Evolutionary conservation across 2,329 filamentous ascomycete genomes (phyloP), one percentile per base, ranked within the genome.

Genomic region (Aureobasidium mangrovei): DNA sequence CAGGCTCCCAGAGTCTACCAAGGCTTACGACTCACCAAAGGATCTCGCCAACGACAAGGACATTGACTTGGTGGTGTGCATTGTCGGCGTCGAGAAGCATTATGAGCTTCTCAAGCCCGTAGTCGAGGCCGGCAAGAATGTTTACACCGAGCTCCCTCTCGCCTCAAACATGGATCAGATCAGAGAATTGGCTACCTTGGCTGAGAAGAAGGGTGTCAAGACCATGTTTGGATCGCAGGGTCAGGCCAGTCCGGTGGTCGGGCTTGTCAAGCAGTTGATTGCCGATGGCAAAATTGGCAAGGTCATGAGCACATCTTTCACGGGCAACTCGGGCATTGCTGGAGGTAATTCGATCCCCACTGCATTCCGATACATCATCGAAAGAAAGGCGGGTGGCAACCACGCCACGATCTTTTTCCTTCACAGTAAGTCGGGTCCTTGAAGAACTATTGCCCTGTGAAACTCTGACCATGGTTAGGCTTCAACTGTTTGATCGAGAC

Each of bases 91-190:
- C 3, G 69, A 68, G 8, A 63, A 67, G 24, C 74, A 77, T 55
- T 73, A 72, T 55, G 56, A 61, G 7, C 60, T 74, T 10, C 65
- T 72, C 8, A 69, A 68, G 40, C 72, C 74, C 1, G 69, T 69
- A 7, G 59, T 79, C 3, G 62, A 68, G 45, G 70, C 72, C 3
- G 70, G 71, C 24, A 78, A 79, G 60, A 66, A 74, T 41, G 69
- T 75, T 9, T 78, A 74, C 54, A 69, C 72, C n/a, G 76, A 79
- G 59, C 77, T 75, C 75, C 76, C 74, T 3, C 65, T 77, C 1
- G 74, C 66, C 0, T 64, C 67, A 3, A 73, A 69, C 40, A 51
- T 71, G 1, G 57, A 62, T 1, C 67, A 77, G 56, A 69, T 74
- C 0, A 67, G 72, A 42, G 72, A 76, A 57, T 63, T 80, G 24